phyloP scores from a whole-genome alignment of 2,329 filamentous ascomycete genomes.

The Ophiostoma sp. region DNA sequence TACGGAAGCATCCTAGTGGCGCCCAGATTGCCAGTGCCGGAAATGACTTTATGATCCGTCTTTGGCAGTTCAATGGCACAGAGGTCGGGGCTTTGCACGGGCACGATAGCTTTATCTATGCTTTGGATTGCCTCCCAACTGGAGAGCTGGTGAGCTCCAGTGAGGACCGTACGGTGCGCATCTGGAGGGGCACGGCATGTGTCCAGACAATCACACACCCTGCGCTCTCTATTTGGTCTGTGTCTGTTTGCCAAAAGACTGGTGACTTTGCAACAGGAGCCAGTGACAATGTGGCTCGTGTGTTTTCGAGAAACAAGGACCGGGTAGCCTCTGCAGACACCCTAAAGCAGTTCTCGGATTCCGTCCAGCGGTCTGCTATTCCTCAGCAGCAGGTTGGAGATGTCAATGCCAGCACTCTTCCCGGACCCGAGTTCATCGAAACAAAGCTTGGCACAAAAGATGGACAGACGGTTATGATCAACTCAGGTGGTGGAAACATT shows the following conservation, averaged over 20 bases:
- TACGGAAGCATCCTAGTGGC: constrained; percentile 70
- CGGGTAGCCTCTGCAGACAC: constrained; percentile 64
- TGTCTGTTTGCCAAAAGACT: constrained; percentile 73
- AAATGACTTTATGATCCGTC: constrained; percentile 81
- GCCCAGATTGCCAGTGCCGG: constrained; percentile 93
- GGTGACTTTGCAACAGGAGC: constrained; percentile 93
- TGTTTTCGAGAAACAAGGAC: constrained; percentile 71
- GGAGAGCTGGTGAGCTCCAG: constrained; percentile 87
- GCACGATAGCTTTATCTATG: constrained; percentile 94
- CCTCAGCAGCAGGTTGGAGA: constrained; percentile 71
- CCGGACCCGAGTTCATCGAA: constrained; percentile 79
- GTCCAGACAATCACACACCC: constrained; percentile 95
- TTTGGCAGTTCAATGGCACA: constrained; percentile 78
- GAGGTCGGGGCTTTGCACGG: constrained; percentile 73
- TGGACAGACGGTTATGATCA: constrained; percentile 89
- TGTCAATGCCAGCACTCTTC: constrained; percentile 87
- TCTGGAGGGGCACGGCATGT: constrained; percentile 81
- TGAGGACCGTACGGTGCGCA: constrained; percentile 85
- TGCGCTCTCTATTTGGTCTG: constrained; percentile 91
- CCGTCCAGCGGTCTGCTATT: constrained; percentile 77
- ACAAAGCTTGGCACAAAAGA: constrained; percentile 87
- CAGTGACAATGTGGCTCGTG: constrained; percentile 77
- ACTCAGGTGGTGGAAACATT: constrained; percentile 71
- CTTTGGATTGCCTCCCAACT: constrained; percentile 67
- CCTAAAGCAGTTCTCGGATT: constrained; percentile 70